A percentile compares a stretch with the other conserved stretches of the same genome.
These are phyloP conservation scores for Metarhizium guizhouense DNA, from an alignment of 2,329 filamentous ascomycete genomes.

Conservation along the genomic window DNA sequence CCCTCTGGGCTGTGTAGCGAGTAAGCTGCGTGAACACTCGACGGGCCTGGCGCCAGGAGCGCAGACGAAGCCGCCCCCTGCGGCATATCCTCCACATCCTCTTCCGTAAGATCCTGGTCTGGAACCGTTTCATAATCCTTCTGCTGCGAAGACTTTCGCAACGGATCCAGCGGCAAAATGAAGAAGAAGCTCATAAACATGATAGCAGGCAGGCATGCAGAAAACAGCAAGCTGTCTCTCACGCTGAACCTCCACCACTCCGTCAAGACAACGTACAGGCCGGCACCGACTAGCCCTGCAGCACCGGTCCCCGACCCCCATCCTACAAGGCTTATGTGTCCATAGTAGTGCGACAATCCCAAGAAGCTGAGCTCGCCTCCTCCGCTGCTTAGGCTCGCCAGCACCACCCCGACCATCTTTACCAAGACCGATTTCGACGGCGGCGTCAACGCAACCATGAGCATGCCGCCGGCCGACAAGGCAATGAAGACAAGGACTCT, in stretches of 20 bases:
- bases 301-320: constrained; percentile 93
- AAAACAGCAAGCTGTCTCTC: constrained; percentile 62
- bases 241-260: constrained; percentile 71
- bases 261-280: constrained; percentile 78
- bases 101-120: constrained; percentile 29
- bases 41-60: constrained; percentile 36
- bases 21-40: constrained; percentile 27
- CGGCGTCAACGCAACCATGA: constrained; percentile 76
- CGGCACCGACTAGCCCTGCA: constrained; percentile 78
- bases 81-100: constrained; percentile 25
- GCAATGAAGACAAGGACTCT: constrained; percentile 68
- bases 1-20: constrained; percentile 20
- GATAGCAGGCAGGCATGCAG: constrained; percentile 67
- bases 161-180: constrained; percentile 60
- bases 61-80: constrained; percentile 35
- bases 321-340: constrained; percentile 72
- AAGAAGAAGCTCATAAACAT: constrained; percentile 85
- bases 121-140: constrained; percentile 48
- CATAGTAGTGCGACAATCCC: constrained; percentile 88
- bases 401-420: constrained; percentile 74
- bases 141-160: constrained; percentile 36
- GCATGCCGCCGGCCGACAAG: constrained; percentile 77
- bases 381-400: constrained; percentile 79
- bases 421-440: constrained; percentile 53
- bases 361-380: constrained; percentile 87